Conservation (phyloP, 2,329 filamentous ascomycete genomes). For the Periconia macrospinosa region DNA sequence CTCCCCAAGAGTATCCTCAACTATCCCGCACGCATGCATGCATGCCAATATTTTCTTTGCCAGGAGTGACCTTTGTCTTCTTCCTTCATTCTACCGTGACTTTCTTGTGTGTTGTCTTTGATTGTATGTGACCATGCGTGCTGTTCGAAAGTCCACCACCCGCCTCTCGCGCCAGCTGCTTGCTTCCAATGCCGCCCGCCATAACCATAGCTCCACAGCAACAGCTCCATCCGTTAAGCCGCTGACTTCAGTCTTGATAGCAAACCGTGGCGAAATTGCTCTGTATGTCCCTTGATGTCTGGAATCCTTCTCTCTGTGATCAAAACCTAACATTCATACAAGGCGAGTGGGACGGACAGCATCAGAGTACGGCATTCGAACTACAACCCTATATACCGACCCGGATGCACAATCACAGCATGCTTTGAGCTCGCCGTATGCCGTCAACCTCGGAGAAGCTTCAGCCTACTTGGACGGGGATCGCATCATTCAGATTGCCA, state of each 20-base stretch:
- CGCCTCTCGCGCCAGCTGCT: slow-evolving; percentile 40
- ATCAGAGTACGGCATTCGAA: slow-evolving; percentile 82
- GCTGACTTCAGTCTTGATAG: slow-evolving; percentile 84
- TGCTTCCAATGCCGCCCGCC: slow-evolving; percentile 29
- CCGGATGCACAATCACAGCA: slow-evolving; percentile 87
- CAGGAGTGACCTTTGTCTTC: slow-evolving; percentile 12
- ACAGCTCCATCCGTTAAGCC: slow-evolving; percentile 36
- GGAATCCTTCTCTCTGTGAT: neutral
- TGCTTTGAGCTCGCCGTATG: slow-evolving; percentile 79
- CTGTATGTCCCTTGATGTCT: slow-evolving; percentile 50
- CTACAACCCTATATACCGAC: slow-evolving; percentile 93
- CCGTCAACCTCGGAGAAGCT: slow-evolving; percentile 79
- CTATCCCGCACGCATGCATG: slow-evolving; percentile 4
- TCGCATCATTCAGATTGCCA: slow-evolving; percentile 85
- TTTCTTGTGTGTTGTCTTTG: slow-evolving; percentile 10
- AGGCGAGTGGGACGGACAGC: slow-evolving; percentile 86
- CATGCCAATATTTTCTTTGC: neutral
- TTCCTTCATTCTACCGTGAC: neutral
- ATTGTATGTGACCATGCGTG: slow-evolving; percentile 35
- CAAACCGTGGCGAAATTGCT: slow-evolving; percentile 96
- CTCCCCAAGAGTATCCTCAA: slow-evolving; percentile 1
- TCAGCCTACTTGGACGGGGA: slow-evolving; percentile 92
- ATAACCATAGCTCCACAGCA: slow-evolving; percentile 28
- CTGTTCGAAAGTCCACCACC: slow-evolving; percentile 33
- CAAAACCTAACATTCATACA: slow-evolving; percentile 5